These are phyloP conservation scores for Vitis amurensis DNA, from an alignment of 164 flowering plant species.

Conservation along the genomic window DNA sequence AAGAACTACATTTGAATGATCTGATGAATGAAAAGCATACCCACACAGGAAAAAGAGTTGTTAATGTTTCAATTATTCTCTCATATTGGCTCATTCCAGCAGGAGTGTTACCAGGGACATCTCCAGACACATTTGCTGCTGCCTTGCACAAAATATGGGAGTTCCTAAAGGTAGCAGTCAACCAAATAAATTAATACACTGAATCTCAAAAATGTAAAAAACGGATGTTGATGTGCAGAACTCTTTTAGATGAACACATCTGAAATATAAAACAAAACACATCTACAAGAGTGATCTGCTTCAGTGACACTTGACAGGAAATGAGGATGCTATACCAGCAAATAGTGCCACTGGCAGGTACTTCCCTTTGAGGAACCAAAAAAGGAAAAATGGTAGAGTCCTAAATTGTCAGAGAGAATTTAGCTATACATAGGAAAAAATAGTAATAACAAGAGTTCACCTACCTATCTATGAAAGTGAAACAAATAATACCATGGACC, in stretches of 20 bases:
- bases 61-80: slow-evolving; percentile 78
- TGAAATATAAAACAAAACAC: background rate
- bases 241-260: background rate
- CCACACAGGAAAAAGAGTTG: slow-evolving; percentile 96
- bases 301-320: background rate
- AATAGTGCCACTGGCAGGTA: background rate
- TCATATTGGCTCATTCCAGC: slow-evolving; percentile 64
- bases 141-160: slow-evolving; percentile 59
- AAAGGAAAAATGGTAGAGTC: no score
- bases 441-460: no score
- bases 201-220: background rate
- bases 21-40: slow-evolving; percentile 38
- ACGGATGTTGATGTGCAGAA: background rate
- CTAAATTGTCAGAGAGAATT: no score
- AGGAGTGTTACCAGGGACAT: slow-evolving; percentile 51
- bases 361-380: no score
- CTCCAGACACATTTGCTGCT: slow-evolving; percentile 63
- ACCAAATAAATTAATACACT: background rate
- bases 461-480: no score
- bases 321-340: background rate
- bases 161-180: slow-evolving; percentile 33
- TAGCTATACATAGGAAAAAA: no score
- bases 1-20: background rate
- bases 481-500: no score
- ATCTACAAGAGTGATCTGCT: background rate